These are phyloP conservation scores for Phytopythium kandeliae DNA, from an alignment of 352 stramenopile genomes.

Conservation along the genomic window DNA sequence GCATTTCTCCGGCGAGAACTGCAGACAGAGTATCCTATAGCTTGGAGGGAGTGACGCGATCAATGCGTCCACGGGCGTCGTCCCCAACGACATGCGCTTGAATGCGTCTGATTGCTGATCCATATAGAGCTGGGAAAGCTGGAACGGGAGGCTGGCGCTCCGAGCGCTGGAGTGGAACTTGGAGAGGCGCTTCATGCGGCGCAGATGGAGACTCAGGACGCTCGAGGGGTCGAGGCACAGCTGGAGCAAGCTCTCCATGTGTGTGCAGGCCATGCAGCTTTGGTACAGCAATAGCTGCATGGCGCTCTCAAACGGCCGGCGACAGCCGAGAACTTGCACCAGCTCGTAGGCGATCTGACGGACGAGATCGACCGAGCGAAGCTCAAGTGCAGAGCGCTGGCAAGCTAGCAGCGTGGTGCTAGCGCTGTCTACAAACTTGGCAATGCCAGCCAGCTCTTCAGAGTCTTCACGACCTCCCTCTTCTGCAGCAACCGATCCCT, in stretches of 20 bases:
- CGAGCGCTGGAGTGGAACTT: conserved; percentile 30
- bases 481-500: background rate
- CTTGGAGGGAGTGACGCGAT: conserved; percentile 31
- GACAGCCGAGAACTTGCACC: conserved; percentile 46
- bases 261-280: conserved; percentile 30
- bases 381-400: conserved; percentile 42
- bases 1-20: conserved; percentile 62
- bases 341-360: conserved; percentile 48
- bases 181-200: conserved; percentile 29
- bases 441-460: conserved; percentile 1
- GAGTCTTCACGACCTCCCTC: conserved; percentile 10
- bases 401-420: conserved; percentile 19
- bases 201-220: conserved; percentile 42
- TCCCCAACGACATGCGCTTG: conserved; percentile 45
- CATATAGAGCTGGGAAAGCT: conserved; percentile 64
- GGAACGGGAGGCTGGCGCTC: conserved; percentile 47
- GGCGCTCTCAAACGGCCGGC: conserved; percentile 33
- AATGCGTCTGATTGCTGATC: conserved; percentile 59
- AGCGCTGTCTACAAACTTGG: conserved; percentile 21
- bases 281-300: conserved; percentile 64
- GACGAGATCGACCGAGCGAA: conserved; percentile 28
- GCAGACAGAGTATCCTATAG: conserved; percentile 40
- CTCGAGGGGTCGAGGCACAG: conserved; percentile 32
- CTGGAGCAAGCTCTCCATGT: conserved; percentile 27
- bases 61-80: conserved; percentile 28